A percentile compares a stretch with the other conserved stretches of the same genome.
Evolutionary conservation across 257 asterid species (phyloP).

Genomic region (Gentiana dahurica): DNA sequence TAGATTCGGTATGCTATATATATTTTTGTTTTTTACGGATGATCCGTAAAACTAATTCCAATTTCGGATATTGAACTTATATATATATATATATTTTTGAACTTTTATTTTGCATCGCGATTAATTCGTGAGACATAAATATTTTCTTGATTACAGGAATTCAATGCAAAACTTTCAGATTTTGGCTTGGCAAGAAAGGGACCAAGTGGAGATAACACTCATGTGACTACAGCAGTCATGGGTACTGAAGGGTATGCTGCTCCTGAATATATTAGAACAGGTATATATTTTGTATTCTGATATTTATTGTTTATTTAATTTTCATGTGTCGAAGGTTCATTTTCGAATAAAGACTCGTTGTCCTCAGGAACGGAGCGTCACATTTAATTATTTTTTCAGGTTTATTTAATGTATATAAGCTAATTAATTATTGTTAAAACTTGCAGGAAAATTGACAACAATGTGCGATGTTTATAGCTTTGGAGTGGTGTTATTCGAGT

Average conservation of each 20-base stretch:
- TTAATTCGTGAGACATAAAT: neutral
- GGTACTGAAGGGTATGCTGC: slow-evolving; percentile 93
- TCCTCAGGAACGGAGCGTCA: too few relatives aligned
- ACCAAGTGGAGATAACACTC: slow-evolving; percentile 63
- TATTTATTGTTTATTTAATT: too few relatives aligned
- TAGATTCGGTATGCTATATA: slow-evolving; percentile 21
- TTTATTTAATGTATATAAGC: too few relatives aligned
- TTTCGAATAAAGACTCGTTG: too few relatives aligned
- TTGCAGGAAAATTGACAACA: slow-evolving; percentile 65
- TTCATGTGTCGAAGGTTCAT: too few relatives aligned
- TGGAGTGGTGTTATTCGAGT: slow-evolving; percentile 68
- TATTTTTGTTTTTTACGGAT: neutral
- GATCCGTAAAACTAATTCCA: too few relatives aligned
- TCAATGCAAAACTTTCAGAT: slow-evolving; percentile 58
- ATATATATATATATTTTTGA: too few relatives aligned
- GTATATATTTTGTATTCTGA: slow-evolving; percentile 14
- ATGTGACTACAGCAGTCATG: slow-evolving; percentile 70
- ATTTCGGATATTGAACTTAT: too few relatives aligned
- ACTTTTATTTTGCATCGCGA: too few relatives aligned
- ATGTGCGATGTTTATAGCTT: slow-evolving; percentile 69
- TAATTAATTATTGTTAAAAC: neutral
- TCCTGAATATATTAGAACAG: slow-evolving; percentile 84
- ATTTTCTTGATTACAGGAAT: slow-evolving; percentile 29
- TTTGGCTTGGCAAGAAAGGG: slow-evolving; percentile 88
- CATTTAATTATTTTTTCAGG: too few relatives aligned